A percentile compares a stretch with the other conserved stretches of the same genome.
phyloP scores from a whole-genome alignment of 1,284 basidiomycete genomes.

The Caloboletus firmus region DNA sequence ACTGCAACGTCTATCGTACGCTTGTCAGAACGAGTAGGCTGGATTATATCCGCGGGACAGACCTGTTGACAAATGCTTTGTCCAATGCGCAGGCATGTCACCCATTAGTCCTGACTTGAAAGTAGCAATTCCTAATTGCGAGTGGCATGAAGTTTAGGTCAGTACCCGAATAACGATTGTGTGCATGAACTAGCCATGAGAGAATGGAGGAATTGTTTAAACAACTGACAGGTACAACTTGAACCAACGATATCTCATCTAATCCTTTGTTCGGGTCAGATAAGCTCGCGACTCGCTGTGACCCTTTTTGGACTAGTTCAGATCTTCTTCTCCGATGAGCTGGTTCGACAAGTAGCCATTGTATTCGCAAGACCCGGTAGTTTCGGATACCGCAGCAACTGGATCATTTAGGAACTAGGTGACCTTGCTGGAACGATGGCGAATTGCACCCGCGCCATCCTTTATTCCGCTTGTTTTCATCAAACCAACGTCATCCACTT shows the following conservation, averaged over 20 bases:
- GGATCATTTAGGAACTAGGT: background rate
- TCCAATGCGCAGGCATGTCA: background rate
- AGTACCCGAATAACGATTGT: background rate
- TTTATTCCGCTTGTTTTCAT: background rate
- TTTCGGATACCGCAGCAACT: background rate
- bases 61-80: slow-evolving; percentile 5
- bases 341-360: slow-evolving; percentile 6
- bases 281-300: background rate
- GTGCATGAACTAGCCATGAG: background rate
- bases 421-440: background rate
- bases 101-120: background rate
- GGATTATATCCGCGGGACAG: background rate
- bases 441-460: background rate
- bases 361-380: background rate
- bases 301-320: background rate
- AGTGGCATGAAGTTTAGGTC: background rate
- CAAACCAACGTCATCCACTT: background rate
- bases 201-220: background rate
- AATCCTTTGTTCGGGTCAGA: slow-evolving; percentile 4
- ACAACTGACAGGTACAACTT: background rate
- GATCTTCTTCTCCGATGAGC: slow-evolving; percentile 4
- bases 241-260: slow-evolving; percentile 1
- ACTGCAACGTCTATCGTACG: background rate
- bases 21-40: slow-evolving; percentile 7
- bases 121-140: background rate